phyloP scores from a whole-genome alignment of 495 filamentous ascomycete genomes.

The Aspergillus nanangensis region DNA sequence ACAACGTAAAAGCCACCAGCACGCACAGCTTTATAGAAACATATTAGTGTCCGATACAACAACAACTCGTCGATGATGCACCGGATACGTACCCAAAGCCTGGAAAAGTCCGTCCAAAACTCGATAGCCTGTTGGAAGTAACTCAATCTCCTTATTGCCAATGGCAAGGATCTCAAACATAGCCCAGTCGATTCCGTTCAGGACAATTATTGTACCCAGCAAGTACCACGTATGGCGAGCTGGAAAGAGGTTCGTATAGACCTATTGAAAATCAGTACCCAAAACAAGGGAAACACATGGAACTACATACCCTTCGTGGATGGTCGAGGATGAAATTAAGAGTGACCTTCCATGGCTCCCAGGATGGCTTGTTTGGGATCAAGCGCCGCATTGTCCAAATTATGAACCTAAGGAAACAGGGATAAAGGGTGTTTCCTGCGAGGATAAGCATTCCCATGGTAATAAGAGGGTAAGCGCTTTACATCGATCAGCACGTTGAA shows the following conservation, averaged over 20 bases:
- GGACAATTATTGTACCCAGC: constrained; percentile 60
- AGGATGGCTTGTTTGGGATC: constrained; percentile 38
- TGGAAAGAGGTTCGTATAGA: constrained; percentile 81
- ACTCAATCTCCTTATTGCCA: constrained; percentile 58
- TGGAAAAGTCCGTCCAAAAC: constrained; percentile 81
- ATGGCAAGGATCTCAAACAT: constrained; percentile 78
- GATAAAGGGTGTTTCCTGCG: constrained; percentile 79
- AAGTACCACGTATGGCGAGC: constrained; percentile 77
- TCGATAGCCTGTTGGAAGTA: constrained; percentile 52
- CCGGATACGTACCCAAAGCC: constrained; percentile 52
- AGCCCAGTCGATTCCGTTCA: constrained; percentile 80
- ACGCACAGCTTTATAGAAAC: constrained; percentile 54
- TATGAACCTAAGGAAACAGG: constrained; percentile 73
- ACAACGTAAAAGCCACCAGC: constrained; percentile 84
- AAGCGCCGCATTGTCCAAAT: constrained; percentile 58
- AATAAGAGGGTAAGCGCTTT: constrained; percentile 60
- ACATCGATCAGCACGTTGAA: neutral
- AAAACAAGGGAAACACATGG: neutral
- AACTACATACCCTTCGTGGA: constrained; percentile 55
- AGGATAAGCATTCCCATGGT: constrained; percentile 75
- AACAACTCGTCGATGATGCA: neutral
- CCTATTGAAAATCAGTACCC: constrained; percentile 15
- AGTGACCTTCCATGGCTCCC: constrained; percentile 54
- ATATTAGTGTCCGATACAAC: constrained; percentile 12
- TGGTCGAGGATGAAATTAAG: constrained; percentile 78